Base-by-base conservation (phyloP, 2,329 filamentous ascomycete species). In the Pestalotiopsis sp. region DNA sequence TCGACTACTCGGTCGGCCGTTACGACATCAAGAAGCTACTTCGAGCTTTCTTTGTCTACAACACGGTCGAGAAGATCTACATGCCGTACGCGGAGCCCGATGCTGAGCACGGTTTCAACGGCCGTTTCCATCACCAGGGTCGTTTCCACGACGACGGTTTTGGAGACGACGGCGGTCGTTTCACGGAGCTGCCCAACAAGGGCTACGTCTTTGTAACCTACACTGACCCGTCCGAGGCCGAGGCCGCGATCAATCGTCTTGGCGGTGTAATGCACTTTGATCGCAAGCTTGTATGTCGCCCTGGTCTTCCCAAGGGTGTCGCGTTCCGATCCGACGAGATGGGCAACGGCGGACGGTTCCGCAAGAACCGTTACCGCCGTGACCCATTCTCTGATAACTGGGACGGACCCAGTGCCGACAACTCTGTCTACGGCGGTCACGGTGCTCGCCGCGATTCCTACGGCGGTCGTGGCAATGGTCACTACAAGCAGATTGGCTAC, bases 131-230 rank as follows among this genome's bases (percentile, higher is more conserved):
- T 4, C 3, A 36, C 23, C 20, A 23, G 4, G 11, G 25, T 27
- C 12, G 7, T 6, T 36, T 27, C 20, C 3, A 14, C 20, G 17
- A 62, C 59, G 59, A 20, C 60, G 60, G 36, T 20, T 49, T 49
- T 27, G 9, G 23, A 7, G 6, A 38, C n/a, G 20, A 12, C 63
- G 20, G 58, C 11, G 57, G 49, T 14, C 13, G n/a, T 11, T 14
- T 17, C 3, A 20, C n/a, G 4, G 39, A 67, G 13, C 60, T 61
- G 23, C 39, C 14, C 17, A 69, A 69, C 39, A 62, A 63, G 38
- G 68, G 68, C 25, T 69, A 60, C 61, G 66, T 61, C 56, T 67
- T 69, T 58, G 68, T 62, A 17, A 69, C 68, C 2, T 69, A 61
- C 68, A 11, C 3, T 12, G 38, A 57, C 52, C 13, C 66, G 11